Evolutionary conservation across 2,329 filamentous ascomycete genomes (phyloP).

Genomic region (Alternaria conjuncta): DNA sequence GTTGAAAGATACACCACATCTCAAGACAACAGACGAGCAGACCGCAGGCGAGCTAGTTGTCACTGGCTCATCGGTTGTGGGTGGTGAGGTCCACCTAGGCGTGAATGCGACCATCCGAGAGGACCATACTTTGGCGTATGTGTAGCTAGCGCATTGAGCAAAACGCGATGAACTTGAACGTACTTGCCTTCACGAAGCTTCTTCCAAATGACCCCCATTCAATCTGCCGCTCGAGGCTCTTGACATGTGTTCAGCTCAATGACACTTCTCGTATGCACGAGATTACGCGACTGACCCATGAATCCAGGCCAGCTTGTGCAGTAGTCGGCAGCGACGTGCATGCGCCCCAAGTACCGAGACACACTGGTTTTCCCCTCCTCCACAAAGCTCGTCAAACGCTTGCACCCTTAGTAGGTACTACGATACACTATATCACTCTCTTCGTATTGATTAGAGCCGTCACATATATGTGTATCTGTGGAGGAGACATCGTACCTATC

Average conservation of each 20-base stretch:
- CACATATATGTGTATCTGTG: neutral
- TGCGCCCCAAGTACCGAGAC: neutral
- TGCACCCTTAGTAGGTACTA: neutral
- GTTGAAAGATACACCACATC: constrained; percentile 66
- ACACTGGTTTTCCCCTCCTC: neutral
- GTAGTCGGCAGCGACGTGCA: neutral
- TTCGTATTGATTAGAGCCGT: neutral
- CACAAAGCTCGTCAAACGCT: neutral
- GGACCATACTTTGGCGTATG: constrained; percentile 73
- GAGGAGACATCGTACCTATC: neutral
- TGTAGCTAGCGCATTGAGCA: constrained; percentile 23
- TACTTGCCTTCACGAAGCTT: neutral
- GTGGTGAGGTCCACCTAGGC: constrained; percentile 68
- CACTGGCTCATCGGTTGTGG: constrained; percentile 75
- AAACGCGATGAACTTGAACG: neutral
- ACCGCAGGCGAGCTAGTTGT: constrained; percentile 67
- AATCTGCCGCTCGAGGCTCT: neutral
- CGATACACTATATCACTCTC: neutral
- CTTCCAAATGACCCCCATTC: neutral
- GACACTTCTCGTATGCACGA: neutral
- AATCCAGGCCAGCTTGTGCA: neutral
- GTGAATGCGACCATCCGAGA: constrained; percentile 69
- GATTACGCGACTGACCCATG: neutral
- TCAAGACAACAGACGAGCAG: constrained; percentile 68
- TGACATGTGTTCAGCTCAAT: neutral